Conservation (phyloP, 257 asterid genomes). For the Solanum etuberosum region DNA sequence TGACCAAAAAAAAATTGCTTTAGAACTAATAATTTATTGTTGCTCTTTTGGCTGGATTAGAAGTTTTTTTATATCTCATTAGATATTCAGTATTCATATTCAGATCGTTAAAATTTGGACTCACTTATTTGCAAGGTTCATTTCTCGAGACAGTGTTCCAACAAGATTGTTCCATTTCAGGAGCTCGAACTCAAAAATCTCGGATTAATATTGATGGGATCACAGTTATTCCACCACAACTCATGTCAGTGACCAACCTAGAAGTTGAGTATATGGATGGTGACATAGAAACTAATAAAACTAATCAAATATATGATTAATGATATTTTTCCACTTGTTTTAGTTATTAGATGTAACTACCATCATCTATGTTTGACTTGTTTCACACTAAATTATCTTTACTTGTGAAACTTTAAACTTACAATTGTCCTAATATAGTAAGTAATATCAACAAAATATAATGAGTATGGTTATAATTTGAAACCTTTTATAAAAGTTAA, state of each 20-base stretch:
- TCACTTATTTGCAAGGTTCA: not conserved
- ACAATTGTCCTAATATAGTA: not conserved
- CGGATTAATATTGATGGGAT: not conserved
- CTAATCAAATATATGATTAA: not conserved
- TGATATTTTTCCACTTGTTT: not conserved
- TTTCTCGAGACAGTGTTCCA: accelerated
- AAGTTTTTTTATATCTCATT: not conserved
- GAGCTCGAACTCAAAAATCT: not conserved
- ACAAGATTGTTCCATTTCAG: not conserved
- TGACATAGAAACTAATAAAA: not conserved
- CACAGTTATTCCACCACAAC: not conserved
- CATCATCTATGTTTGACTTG: not conserved
- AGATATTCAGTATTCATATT: not conserved
- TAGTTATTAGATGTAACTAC: not conserved
- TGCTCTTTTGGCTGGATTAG: not conserved
- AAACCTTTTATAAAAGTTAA: not conserved
- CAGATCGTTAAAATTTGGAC: not conserved
- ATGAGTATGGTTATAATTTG: not conserved
- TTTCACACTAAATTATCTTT: not conserved
- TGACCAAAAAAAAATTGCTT: not conserved
- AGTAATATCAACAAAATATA: not conserved
- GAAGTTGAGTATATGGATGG: not conserved
- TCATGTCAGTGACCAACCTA: not conserved
- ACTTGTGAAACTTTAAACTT: not conserved
- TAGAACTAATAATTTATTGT: not conserved